phyloP scores from a whole-genome alignment of 2,329 filamentous ascomycete genomes.

The Calycina herbarum region DNA sequence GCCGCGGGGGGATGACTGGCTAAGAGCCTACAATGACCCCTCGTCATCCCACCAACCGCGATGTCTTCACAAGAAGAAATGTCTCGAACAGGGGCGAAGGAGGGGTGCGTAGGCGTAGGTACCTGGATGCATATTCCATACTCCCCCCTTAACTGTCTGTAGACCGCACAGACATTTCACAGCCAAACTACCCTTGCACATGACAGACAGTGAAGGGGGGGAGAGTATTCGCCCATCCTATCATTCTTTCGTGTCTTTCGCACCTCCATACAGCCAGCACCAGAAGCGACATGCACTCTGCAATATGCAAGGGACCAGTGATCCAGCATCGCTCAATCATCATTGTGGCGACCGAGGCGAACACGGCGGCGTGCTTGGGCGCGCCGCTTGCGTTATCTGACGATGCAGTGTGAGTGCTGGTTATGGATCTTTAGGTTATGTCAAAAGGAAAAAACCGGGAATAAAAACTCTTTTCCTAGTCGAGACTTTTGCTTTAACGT shows the following conservation, averaged over 20 bases:
- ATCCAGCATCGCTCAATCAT: conserved; percentile 15
- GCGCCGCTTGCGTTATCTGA: conserved; percentile 12
- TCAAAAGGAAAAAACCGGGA: not conserved
- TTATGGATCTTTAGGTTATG: not conserved
- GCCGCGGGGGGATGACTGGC: conserved; percentile 3
- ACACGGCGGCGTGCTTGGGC: conserved; percentile 5
- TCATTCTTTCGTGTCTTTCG: conserved; percentile 9
- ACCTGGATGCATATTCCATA: conserved; percentile 11
- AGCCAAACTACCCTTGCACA: no score
- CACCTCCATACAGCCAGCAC: conserved; percentile 9
- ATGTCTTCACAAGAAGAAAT: not conserved
- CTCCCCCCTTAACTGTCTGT: no score
- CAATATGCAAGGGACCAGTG: conserved; percentile 10
- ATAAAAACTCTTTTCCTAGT: not conserved
- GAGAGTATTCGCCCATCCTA: not conserved
- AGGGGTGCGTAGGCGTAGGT: conserved; percentile 9
- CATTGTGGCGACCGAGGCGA: not conserved
- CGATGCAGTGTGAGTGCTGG: not conserved
- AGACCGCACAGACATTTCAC: no score
- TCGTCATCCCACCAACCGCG: conserved; percentile 2
- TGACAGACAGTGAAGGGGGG: no score
- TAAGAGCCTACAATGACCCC: conserved; percentile 13
- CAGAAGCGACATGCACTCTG: conserved; percentile 1
- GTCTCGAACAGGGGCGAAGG: not conserved
- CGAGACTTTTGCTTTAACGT: not conserved